Evolutionary conservation across 352 stramenopile genomes (phyloP).

Genomic region (Aphanomyces euteiches): DNA sequence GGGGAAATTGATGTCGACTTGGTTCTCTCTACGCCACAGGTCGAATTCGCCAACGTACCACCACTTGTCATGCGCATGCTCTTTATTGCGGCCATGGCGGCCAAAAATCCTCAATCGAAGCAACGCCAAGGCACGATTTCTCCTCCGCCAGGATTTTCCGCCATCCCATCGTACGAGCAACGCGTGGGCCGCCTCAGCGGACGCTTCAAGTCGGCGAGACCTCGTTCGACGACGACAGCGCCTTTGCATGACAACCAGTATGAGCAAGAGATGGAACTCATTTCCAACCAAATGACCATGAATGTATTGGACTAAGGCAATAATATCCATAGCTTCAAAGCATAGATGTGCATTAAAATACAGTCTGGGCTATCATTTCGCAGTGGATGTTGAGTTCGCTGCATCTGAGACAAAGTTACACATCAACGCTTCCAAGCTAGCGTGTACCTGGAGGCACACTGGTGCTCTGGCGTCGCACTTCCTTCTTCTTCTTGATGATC

Average conservation of each 20-base stretch:
- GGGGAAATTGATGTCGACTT: constrained; percentile 10
- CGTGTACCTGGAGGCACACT: not conserved
- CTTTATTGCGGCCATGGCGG: constrained; percentile 23
- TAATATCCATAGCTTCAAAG: not conserved
- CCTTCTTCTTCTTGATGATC: constrained; percentile 92
- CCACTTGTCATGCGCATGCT: constrained; percentile 26
- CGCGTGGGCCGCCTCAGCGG: not conserved
- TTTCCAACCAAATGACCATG: constrained; percentile 33
- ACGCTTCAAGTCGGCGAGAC: not conserved
- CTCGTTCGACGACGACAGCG: not conserved
- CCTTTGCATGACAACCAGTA: constrained; percentile 12
- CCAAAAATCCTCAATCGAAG: not conserved
- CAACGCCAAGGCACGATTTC: not conserved
- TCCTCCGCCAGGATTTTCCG: constrained; percentile 20
- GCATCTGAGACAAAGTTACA: not conserved
- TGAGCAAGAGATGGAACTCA: constrained; percentile 28
- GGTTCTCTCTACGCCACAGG: not conserved
- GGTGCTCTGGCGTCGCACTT: constrained; percentile 56
- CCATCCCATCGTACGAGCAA: not conserved
- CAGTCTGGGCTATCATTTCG: not conserved
- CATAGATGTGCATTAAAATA: not conserved
- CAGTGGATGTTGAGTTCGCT: not conserved
- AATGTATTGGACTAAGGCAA: constrained; percentile 24
- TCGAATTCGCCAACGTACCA: constrained; percentile 25
- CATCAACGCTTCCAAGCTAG: not conserved